These are phyloP conservation scores for Anastatica hierochuntica DNA, from an alignment of 345 rosid genomes.

Conservation along the genomic window DNA sequence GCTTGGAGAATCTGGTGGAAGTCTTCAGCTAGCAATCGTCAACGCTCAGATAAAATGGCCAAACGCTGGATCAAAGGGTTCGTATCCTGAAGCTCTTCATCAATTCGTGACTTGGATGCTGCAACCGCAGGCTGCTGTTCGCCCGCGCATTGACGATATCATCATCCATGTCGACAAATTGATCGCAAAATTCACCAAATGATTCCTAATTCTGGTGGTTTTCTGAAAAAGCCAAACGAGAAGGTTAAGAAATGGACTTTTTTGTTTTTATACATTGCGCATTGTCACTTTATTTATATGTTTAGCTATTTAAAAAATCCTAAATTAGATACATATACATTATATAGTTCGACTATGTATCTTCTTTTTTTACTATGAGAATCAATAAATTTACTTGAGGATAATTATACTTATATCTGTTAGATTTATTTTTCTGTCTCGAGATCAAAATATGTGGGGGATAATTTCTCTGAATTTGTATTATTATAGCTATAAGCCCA, in stretches of 20 bases:
- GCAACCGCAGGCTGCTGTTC: conserved; percentile 80
- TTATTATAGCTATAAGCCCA: too few species aligned
- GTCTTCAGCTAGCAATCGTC: conserved; percentile 80
- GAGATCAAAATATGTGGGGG: too few species aligned
- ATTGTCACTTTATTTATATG: neutral
- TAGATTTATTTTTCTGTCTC: too few species aligned
- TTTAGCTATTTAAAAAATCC: conserved; percentile 6
- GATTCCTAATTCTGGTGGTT: conserved; percentile 11
- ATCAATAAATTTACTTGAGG: conserved; percentile 14
- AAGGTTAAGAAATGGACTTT: neutral
- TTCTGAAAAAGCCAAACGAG: neutral
- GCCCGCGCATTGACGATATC: conserved; percentile 78
- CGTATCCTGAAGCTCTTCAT: conserved; percentile 85
- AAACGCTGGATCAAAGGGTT: conserved; percentile 54
- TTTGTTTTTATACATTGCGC: conserved; percentile 8
- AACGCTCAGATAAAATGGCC: conserved; percentile 99
- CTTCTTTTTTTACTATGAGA: too few species aligned
- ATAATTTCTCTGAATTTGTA: too few species aligned
- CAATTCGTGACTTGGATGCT: conserved; percentile 97
- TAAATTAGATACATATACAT: conserved; percentile 9
- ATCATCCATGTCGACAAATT: conserved; percentile 91
- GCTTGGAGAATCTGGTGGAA: conserved; percentile 94
- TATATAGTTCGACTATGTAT: too few species aligned
- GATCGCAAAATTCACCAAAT: conserved; percentile 61
- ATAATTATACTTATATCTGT: too few species aligned